Conservation (phyloP, 495 filamentous ascomycete species). For the Thermothielavioides terrestris region DNA sequence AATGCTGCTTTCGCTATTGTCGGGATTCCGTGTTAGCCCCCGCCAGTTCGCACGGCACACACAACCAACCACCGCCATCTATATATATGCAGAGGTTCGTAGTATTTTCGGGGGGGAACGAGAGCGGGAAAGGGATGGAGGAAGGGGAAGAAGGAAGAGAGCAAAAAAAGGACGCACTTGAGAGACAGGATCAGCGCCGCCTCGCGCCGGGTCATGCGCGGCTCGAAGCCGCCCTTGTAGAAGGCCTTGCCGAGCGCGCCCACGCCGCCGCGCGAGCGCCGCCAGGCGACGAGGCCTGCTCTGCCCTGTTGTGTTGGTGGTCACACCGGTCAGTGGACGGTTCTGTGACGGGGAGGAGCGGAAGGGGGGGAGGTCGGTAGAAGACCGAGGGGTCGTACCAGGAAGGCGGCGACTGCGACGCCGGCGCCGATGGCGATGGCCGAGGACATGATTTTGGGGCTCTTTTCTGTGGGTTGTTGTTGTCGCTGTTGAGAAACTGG, state of each 20-base stretch:
- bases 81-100: too few relatives aligned
- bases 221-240: slow-evolving; percentile 97
- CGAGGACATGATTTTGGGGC: slow-evolving; percentile 59
- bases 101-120: too few relatives aligned
- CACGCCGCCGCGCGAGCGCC: slow-evolving; percentile 68
- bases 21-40: neutral
- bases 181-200: slow-evolving; percentile 86
- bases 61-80: too few relatives aligned
- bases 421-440: slow-evolving; percentile 69
- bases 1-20: slow-evolving; percentile 64
- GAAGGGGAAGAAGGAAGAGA: neutral
- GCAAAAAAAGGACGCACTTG: slow-evolving; percentile 50
- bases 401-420: slow-evolving; percentile 63
- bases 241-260: slow-evolving; percentile 78
- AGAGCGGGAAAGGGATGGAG: neutral
- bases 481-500: neutral
- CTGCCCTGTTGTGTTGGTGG: slow-evolving; percentile 53
- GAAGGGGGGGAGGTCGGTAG: neutral
- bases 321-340: neutral
- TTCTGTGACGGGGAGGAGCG: neutral
- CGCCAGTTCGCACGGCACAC: neutral
- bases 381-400: slow-evolving; percentile 43
- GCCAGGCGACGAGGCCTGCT: slow-evolving; percentile 80
- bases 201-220: slow-evolving; percentile 83
- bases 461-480: neutral